Percentiles rank a stretch among this genome's conserved stretches.
Evolutionary conservation across 768 basidiomycete species (phyloP).

Genomic region (Strobilomyces confusus): DNA sequence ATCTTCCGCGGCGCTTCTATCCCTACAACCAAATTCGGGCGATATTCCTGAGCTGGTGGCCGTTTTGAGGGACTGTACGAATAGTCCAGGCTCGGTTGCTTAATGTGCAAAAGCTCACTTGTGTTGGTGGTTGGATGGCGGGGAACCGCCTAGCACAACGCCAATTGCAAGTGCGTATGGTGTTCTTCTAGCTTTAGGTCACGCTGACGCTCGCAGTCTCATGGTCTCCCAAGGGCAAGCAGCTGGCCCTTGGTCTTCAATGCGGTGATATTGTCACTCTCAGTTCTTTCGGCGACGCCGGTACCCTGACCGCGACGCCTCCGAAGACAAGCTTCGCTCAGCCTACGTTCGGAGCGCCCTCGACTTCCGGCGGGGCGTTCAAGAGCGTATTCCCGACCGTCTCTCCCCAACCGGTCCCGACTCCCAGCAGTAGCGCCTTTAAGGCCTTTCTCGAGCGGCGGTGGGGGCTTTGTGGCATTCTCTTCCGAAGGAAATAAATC

Average conservation of each 20-base stretch:
- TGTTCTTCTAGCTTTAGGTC: neutral
- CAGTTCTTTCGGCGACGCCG: conserved; percentile 25
- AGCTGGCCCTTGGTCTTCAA: conserved; percentile 70
- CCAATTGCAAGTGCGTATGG: conserved; percentile 56
- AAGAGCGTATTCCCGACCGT: conserved; percentile 19
- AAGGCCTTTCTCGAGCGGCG: conserved; percentile 26
- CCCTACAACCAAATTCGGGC: conserved; percentile 65
- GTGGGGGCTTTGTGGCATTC: conserved; percentile 52
- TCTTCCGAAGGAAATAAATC: conserved; percentile 45
- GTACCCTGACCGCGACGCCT: conserved; percentile 20
- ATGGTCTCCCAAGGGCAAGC: conserved; percentile 87
- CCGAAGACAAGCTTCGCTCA: conserved; percentile 18
- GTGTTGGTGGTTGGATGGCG: conserved; percentile 52
- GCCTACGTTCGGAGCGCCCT: conserved; percentile 39
- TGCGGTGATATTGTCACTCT: conserved; percentile 71
- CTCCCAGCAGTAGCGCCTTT: conserved; percentile 23
- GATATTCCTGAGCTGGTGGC: conserved; percentile 55
- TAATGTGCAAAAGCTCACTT: conserved; percentile 48
- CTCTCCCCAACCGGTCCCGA: conserved; percentile 5
- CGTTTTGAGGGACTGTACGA: conserved; percentile 42
- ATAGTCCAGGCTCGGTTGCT: conserved; percentile 40
- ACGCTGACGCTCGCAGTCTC: conserved; percentile 46
- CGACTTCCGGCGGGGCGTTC: conserved; percentile 26
- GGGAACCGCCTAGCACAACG: conserved; percentile 43
- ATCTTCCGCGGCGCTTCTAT: conserved; percentile 43